phyloP scores from a whole-genome alignment of 2,329 filamentous ascomycete species.

The Bertia moriformis region DNA sequence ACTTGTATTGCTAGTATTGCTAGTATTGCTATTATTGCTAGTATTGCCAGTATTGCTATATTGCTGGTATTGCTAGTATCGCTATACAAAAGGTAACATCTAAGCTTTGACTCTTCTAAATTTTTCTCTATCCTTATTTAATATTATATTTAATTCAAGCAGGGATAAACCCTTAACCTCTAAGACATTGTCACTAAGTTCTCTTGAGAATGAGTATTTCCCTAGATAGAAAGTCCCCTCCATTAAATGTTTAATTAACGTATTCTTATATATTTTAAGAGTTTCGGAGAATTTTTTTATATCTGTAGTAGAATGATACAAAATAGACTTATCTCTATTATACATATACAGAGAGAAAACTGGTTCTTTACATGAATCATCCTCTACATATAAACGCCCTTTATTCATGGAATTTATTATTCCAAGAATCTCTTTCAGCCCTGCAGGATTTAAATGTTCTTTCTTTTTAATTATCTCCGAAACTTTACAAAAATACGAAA shows the following conservation, averaged over 20 bases:
- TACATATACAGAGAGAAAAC: slow-evolving; percentile 1
- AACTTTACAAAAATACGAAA: neutral
- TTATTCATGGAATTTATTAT: no score
- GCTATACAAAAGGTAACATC: no score
- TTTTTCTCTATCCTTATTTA: neutral
- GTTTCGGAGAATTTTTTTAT: neutral
- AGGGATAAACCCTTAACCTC: neutral
- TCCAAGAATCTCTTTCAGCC: neutral
- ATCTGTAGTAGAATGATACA: neutral
- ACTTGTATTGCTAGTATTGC: no score
- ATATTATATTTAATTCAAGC: slow-evolving; percentile 1
- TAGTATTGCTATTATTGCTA: no score
- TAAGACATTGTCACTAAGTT: neutral
- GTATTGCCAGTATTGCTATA: no score
- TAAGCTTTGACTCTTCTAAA: no score
- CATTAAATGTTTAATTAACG: neutral
- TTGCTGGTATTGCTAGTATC: no score
- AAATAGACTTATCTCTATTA: slow-evolving; percentile 1
- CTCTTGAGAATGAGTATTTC: neutral
- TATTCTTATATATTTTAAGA: neutral
- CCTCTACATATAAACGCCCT: no score
- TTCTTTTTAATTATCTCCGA: neutral
- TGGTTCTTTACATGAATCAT: neutral
- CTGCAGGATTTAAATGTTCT: neutral
- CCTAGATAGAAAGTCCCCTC: neutral